A percentile compares a stretch with the other conserved stretches of the same genome.
These are phyloP conservation scores for Poa annua DNA, from an alignment of 176 grass and related monocot species.

Conservation along the genomic window DNA sequence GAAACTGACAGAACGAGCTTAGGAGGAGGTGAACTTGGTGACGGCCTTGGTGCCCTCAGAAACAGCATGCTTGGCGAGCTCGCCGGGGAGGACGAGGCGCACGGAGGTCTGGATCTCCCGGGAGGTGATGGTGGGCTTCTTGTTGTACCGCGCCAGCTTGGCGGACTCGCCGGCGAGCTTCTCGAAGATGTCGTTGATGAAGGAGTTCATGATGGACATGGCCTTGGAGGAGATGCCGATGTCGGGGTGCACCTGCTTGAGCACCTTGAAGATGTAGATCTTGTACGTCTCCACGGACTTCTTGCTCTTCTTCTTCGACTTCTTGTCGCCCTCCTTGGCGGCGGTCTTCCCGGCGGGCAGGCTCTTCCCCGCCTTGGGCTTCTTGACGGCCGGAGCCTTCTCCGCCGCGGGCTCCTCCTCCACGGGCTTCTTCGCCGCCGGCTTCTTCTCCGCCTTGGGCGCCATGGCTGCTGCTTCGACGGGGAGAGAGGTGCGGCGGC, in stretches of 20 bases:
- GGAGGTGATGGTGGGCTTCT: slow-evolving; percentile 71
- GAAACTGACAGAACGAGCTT: not conserved
- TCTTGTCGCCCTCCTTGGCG: too few relatives aligned
- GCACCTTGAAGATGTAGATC: slow-evolving; percentile 96
- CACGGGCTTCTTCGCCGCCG: too few relatives aligned
- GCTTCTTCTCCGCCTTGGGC: too few relatives aligned
- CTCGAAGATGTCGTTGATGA: slow-evolving; percentile 92
- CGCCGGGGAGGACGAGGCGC: slow-evolving; percentile 64
- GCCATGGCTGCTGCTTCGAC: too few relatives aligned
- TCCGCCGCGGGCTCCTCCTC: too few relatives aligned
- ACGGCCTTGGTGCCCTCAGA: slow-evolving; percentile 49
- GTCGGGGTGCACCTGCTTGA: slow-evolving; percentile 89
- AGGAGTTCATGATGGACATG: slow-evolving; percentile 96
- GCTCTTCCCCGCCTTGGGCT: too few relatives aligned
- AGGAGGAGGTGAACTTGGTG: not conserved
- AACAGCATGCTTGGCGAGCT: slow-evolving; percentile 62
- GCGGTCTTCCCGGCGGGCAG: too few relatives aligned
- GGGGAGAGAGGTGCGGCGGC: too few relatives aligned
- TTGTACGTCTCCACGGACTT: slow-evolving; percentile 77
- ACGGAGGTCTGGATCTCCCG: slow-evolving; percentile 67
- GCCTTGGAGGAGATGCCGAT: slow-evolving; percentile 91
- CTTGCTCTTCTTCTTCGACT: slow-evolving; percentile 43
- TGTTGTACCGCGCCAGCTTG: slow-evolving; percentile 56
- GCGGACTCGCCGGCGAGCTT: slow-evolving; percentile 61
- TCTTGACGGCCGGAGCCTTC: too few relatives aligned